Conservation (phyloP, 2,329 filamentous ascomycete genomes). For the Apiospora kogelbergensis region DNA sequence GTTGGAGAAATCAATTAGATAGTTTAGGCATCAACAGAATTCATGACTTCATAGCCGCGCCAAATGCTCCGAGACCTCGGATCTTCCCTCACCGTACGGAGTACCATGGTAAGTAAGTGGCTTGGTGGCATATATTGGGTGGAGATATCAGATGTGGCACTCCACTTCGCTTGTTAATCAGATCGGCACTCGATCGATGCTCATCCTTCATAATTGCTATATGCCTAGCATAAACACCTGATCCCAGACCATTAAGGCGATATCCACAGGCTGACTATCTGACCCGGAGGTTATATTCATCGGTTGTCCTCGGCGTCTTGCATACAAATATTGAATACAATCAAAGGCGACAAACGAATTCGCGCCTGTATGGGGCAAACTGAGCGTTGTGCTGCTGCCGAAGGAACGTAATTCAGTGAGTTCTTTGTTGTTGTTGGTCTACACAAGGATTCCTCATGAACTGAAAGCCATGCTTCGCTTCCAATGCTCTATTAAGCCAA, state of each 20-base stretch:
- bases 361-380: neutral
- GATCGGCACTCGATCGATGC: no score
- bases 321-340: neutral
- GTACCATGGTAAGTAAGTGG: no score
- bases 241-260: neutral
- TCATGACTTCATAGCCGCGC: no score
- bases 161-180: no score
- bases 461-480: neutral
- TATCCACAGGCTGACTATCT: neutral
- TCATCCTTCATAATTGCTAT: no score
- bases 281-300: neutral
- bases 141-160: no score
- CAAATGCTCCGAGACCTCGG: no score
- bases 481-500: constrained; percentile 50
- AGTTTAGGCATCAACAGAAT: no score
- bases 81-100: no score
- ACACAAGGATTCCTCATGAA: neutral
- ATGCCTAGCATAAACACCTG: neutral
- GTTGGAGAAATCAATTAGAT: no score
- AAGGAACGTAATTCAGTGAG: neutral
- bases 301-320: neutral
- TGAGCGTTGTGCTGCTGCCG: neutral
- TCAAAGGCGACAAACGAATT: neutral
- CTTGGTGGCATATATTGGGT: no score
- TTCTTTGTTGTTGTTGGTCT: neutral